Base-by-base conservation (phyloP, 176 grass and related monocot genomes). In the Luzula sylvatica region DNA sequence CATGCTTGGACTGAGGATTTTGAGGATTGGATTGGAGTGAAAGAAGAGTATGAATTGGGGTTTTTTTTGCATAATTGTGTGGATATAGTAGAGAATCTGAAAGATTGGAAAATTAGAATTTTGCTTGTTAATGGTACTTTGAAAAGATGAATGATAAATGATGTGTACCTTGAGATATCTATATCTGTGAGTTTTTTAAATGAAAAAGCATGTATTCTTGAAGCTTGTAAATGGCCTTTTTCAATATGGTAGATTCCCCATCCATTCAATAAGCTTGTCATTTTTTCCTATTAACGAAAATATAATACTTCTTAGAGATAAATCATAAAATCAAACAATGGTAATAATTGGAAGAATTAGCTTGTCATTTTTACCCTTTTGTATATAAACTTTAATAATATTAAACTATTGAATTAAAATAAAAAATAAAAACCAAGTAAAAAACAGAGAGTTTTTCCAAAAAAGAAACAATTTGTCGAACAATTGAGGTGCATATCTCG, bases 151-250 rank as follows among this genome's bases (percentile, higher is more conserved):
- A 12, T 51, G 12, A 22, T 20, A 11, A 23, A 7, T 35, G 15
- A 50, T 13, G 20, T 28, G 39, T 71, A 95, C 90, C 90, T 77
- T 17, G 74, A 73, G 53, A 71, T 26, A 65, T 86, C 77, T 50
- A 78, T 29, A 52, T 67, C 73, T 3, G 29, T 17, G 53, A 76
- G 53, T 46, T 47, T 76, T 38, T 57, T 82, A 53, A 68, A 76
- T 69, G 52, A 65, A 7, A 74, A 47, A 26, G 14, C 62, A 46
- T 74, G 58, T 3, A 61, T 0, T 42, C 72, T 71, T 22, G 75
- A 81, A 23, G 65, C 22, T 54, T 85, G 90, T 49, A 67, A 25
- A 74, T 73, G 69, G 4, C 47, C 53, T 68, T 73, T 85, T 11
- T 67, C 59, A 23, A 64, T 67, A 73, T 74, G 63, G 65, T 72